Conservation (phyloP, 108 stramenopile species). For the Aureococcus anophagefferens region DNA sequence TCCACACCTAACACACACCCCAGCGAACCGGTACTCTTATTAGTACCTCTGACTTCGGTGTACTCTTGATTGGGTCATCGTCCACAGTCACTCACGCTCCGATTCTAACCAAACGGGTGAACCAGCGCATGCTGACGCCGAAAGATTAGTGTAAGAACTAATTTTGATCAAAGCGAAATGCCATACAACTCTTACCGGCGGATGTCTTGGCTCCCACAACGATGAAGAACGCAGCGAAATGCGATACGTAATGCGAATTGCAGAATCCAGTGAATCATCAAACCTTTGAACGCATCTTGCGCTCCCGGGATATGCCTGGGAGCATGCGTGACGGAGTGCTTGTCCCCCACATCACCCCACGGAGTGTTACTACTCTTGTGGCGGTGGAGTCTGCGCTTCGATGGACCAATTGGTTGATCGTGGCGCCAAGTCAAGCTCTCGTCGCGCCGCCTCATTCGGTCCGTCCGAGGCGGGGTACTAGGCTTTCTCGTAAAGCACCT, state of each 20-base stretch:
- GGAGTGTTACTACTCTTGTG: too few relatives aligned
- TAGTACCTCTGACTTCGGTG: too few relatives aligned
- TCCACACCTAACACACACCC: constrained; percentile 18
- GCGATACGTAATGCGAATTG: constrained; percentile 95
- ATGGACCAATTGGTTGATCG: constrained; percentile 12
- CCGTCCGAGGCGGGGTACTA: too few relatives aligned
- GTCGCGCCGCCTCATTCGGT: too few relatives aligned
- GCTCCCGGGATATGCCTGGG: constrained; percentile 68
- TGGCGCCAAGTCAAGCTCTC: constrained; percentile 12
- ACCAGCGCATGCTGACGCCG: constrained; percentile 31
- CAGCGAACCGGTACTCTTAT: background rate
- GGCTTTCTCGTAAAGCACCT: too few relatives aligned
- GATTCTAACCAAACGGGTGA: too few relatives aligned
- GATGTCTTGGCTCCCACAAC: constrained; percentile 94
- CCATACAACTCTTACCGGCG: constrained; percentile 84
- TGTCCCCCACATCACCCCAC: constrained; percentile 65
- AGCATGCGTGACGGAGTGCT: constrained; percentile 83
- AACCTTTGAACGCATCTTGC: constrained; percentile 91
- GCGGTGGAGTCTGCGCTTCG: constrained; percentile 47
- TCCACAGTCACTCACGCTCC: too few relatives aligned
- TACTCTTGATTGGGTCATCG: too few relatives aligned
- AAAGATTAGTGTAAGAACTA: too few relatives aligned
- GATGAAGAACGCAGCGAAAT: constrained; percentile 98
- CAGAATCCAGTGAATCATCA: constrained; percentile 86
- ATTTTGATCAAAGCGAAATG: too few relatives aligned